phyloP scores from a whole-genome alignment of 2,329 filamentous ascomycete species.

The Ceratocystis variospora region DNA sequence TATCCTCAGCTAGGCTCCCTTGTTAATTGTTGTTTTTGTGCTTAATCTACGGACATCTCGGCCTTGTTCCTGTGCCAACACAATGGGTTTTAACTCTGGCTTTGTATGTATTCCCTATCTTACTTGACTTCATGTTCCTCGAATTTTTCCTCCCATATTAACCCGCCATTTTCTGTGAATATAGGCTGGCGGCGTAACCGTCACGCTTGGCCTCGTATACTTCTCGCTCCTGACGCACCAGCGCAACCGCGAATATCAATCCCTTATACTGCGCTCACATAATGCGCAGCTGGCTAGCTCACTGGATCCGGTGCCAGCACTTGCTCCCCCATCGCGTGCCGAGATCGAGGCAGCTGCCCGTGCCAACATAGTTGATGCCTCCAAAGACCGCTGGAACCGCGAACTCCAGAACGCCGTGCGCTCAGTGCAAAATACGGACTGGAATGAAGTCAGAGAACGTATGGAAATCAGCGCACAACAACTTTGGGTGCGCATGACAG shows the following conservation, averaged over 20 bases:
- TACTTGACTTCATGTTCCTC: background rate
- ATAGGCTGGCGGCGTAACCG: constrained; percentile 60
- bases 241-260: constrained; percentile 48
- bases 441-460: constrained; percentile 46
- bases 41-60: background rate
- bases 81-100: constrained; percentile 60
- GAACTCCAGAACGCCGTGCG: constrained; percentile 54
- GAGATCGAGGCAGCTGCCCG: constrained; percentile 39
- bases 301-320: constrained; percentile 35
- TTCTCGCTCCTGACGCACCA: constrained; percentile 57
- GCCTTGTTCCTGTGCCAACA: constrained; percentile 16
- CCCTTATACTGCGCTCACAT: constrained; percentile 43
- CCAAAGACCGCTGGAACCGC: constrained; percentile 67
- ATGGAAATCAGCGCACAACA: constrained; percentile 32
- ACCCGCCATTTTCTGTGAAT: background rate
- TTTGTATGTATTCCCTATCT: constrained; percentile 43
- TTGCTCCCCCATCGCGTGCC: constrained; percentile 36
- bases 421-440: constrained; percentile 53
- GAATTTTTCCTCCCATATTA: background rate
- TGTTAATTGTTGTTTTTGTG: background rate
- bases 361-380: constrained; percentile 46
- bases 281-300: constrained; percentile 40
- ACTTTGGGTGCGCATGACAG: constrained; percentile 7
- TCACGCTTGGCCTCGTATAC: constrained; percentile 62
- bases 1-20: background rate